These are phyloP conservation scores for Lepiota brunneoincarnata DNA, from an alignment of 768 basidiomycete species.

Conservation along the genomic window DNA sequence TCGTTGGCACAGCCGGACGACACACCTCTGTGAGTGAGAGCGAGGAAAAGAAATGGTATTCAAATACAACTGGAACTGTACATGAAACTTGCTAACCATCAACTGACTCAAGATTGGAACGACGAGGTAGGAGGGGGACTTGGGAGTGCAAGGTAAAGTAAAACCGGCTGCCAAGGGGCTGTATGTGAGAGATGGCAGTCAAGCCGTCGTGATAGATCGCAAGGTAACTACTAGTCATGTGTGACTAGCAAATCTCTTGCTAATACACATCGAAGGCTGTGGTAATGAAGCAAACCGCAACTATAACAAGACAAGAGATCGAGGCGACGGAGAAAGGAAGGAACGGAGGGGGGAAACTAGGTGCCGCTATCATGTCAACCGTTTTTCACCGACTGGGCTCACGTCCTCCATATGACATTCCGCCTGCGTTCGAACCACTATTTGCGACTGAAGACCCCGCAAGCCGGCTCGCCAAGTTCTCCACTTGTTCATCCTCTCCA, in stretches of 20 bases:
- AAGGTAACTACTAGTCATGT: background rate
- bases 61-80: no score
- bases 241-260: background rate
- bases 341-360: background rate
- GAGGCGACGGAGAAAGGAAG: background rate
- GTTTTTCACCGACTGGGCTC: background rate
- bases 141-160: no score
- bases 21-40: no score
- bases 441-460: slow-evolving; percentile 30
- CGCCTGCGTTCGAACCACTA: slow-evolving; percentile 4
- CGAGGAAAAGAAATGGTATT: no score
- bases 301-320: background rate
- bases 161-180: no score
- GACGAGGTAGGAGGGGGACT: no score
- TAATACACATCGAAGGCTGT: slow-evolving; percentile 6
- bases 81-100: no score
- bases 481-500: slow-evolving; percentile 38
- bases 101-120: no score
- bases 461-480: slow-evolving; percentile 30
- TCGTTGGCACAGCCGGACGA: no score
- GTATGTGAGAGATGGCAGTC: no score
- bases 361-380: background rate
- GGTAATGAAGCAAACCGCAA: slow-evolving; percentile 2
- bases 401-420: background rate
- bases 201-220: no score